Conservation (phyloP, 2,329 filamentous ascomycete genomes). For the Escovopsis sp. region DNA sequence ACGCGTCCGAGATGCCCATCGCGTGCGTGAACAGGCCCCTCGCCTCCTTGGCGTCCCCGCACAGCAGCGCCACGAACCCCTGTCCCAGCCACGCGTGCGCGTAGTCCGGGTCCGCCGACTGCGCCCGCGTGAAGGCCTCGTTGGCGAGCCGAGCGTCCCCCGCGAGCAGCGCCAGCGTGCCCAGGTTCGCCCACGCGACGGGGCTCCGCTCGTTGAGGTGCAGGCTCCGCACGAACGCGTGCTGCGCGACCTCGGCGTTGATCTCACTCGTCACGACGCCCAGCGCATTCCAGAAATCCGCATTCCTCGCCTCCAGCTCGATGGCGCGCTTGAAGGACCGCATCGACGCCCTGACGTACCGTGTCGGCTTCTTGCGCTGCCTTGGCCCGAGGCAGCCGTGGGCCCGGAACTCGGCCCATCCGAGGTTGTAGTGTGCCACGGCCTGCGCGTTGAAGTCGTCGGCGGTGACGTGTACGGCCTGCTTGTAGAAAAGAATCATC, state of each 20-base stretch:
- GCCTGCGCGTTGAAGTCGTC: constrained; percentile 76
- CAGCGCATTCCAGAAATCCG: constrained; percentile 94
- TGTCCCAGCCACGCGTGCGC: constrained; percentile 90
- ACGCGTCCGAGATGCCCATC: constrained; percentile 77
- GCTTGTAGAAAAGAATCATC: constrained; percentile 73
- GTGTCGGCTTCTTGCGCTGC: constrained; percentile 41
- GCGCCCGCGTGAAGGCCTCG: constrained; percentile 74
- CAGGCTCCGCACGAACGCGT: constrained; percentile 83
- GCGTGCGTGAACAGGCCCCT: constrained; percentile 81
- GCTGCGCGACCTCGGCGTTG: constrained; percentile 78
- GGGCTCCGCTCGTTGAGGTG: constrained; percentile 81
- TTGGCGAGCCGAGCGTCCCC: constrained; percentile 78
- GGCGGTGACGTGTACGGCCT: constrained; percentile 58
- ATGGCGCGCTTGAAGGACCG: constrained; percentile 91
- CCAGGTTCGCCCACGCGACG: constrained; percentile 80
- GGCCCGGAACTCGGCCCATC: constrained; percentile 80
- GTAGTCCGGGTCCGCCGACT: constrained; percentile 89
- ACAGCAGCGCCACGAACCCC: constrained; percentile 65
- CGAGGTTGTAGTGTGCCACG: constrained; percentile 93
- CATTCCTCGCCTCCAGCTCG: constrained; percentile 82
- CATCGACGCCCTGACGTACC: constrained; percentile 67
- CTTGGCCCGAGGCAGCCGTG: constrained; percentile 47
- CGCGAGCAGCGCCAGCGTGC: constrained; percentile 69
- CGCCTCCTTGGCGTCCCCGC: constrained; percentile 62
- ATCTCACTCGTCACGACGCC: constrained; percentile 79